Evolutionary conservation across 2,329 filamentous ascomycete genomes (phyloP).

Genomic region (Sphaerostilbella broomeana): DNA sequence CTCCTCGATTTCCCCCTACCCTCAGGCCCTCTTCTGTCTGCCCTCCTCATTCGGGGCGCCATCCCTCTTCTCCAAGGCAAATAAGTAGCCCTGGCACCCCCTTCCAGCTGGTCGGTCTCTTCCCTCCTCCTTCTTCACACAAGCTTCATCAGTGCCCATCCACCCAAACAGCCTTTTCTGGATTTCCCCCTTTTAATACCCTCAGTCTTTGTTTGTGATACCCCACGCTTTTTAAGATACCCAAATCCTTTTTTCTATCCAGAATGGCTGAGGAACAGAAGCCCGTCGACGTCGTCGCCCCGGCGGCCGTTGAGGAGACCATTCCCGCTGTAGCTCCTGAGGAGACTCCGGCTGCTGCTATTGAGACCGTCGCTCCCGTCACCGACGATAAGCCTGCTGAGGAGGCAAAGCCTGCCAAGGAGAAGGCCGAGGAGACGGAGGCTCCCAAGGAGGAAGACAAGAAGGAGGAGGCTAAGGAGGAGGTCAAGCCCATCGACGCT

Average conservation of each 20-base stretch:
- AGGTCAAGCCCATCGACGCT: constrained; percentile 68
- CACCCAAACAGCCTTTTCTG: constrained; percentile 30
- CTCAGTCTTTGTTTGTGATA: constrained; percentile 44
- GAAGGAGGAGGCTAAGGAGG: constrained; percentile 42
- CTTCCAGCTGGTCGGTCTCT: constrained; percentile 22
- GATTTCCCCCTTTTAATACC: constrained; percentile 34
- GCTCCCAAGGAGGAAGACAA: constrained; percentile 36
- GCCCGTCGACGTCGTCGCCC: constrained; percentile 41
- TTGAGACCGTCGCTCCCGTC: constrained; percentile 27
- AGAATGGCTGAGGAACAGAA: constrained; percentile 71
- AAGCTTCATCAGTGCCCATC: constrained; percentile 27
- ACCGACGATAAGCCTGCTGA: constrained; percentile 36
- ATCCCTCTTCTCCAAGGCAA: constrained; percentile 18
- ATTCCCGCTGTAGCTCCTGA: constrained; percentile 30
- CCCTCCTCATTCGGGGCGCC: too few relatives aligned
- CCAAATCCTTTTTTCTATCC: constrained; percentile 37
- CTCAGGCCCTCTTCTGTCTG: constrained; percentile 11
- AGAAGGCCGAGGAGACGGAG: constrained; percentile 38
- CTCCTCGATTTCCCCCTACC: constrained; percentile 13
- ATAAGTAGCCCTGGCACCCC: constrained; percentile 39
- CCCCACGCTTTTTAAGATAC: constrained; percentile 37
- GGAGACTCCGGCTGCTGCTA: constrained; percentile 33
- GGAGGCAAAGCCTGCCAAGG: constrained; percentile 29
- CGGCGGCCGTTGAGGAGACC: constrained; percentile 50
- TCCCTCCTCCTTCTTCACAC: constrained; percentile 28